Evolutionary conservation across 768 basidiomycete species (phyloP).

Genomic region (Suillus brevipes): DNA sequence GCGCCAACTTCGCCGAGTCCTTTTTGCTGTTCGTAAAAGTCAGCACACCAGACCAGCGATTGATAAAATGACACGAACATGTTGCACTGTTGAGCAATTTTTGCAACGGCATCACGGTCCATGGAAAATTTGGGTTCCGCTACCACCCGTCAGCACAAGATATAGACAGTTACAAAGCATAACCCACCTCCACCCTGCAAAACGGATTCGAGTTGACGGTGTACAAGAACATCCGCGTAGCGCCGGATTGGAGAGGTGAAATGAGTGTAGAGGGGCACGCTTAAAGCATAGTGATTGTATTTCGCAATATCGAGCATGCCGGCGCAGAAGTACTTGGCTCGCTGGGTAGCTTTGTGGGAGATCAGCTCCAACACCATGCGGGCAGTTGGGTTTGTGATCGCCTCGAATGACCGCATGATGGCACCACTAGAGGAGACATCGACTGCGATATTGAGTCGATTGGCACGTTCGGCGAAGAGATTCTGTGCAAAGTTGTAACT

Average conservation of each 20-base stretch:
- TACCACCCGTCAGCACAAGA: conserved; percentile 19
- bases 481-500: conserved; percentile 44
- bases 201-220: conserved; percentile 93
- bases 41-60: not conserved
- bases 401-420: conserved; percentile 83
- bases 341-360: conserved; percentile 88
- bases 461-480: conserved; percentile 77
- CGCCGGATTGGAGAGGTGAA: conserved; percentile 92
- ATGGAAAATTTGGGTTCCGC: conserved; percentile 91
- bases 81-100: conserved; percentile 97
- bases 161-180: not conserved
- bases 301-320: conserved; percentile 99
- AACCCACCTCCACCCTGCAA: conserved; percentile 66
- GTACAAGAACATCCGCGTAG: conserved; percentile 92
- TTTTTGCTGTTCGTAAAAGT: conserved; percentile 59
- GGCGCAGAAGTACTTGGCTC: conserved; percentile 97
- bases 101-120: conserved; percentile 97
- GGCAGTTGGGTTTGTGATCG: conserved; percentile 69
- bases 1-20: conserved; percentile 88
- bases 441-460: conserved; percentile 79
- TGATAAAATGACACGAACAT: conserved; percentile 56
- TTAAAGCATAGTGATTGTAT: conserved; percentile 92
- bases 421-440: conserved; percentile 78
- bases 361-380: conserved; percentile 80
- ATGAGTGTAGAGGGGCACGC: conserved; percentile 88